Evolutionary conservation across 768 basidiomycete species (phyloP), one percentile per base, ranked within the genome.

Genomic region (Tylopilus balloui): DNA sequence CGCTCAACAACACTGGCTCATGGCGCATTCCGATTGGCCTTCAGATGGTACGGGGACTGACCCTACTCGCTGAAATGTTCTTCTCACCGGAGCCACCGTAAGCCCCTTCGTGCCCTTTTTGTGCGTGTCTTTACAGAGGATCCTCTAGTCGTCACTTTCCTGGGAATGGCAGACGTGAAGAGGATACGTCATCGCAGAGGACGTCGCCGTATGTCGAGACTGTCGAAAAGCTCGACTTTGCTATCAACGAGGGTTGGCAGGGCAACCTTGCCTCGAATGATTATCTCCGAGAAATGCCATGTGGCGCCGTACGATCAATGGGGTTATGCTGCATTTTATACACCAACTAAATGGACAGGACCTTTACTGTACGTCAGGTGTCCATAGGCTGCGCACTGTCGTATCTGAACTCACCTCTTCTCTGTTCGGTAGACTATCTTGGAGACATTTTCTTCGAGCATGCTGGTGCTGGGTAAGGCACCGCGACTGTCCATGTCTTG

Each of bases 261-360:
- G 60, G 84, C 86, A 2, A 84, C 81, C 0, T n/a, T 90, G 87
- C 87, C 36, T 73, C 23, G 88, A 90, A 62, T 87, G 86, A 65
- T 89, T 90, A 74, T 83, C 83, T 1, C 72, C 75, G 4, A 67
- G 79, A 37, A 85, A 87, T 55, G 69, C 74, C 58, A 65, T 89
- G 36, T 87, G 84, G 80, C 84, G 81, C 65, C 76, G 88, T 46
- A 89, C 86, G 13, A 62, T 72, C 28, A 88, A 88, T 51, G 86
- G 87, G n/a, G 86, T 87, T 81, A 86, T 87, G 81, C 65, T 87
- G 37, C 86, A 87, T 55, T 88, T 88, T 60, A 80, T 90, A 45
- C 86, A 89, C 55, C 86, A 89, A 56, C 66, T 89, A 25, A 86
- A 88, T 50, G 86, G 86, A 13, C 86, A 90, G 65, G 88, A 86